Percentiles rank a stretch among this genome's conserved stretches.
Evolutionary conservation across 805 yeast species (phyloP).

Genomic region (Wickerhamomyces queroliae): DNA sequence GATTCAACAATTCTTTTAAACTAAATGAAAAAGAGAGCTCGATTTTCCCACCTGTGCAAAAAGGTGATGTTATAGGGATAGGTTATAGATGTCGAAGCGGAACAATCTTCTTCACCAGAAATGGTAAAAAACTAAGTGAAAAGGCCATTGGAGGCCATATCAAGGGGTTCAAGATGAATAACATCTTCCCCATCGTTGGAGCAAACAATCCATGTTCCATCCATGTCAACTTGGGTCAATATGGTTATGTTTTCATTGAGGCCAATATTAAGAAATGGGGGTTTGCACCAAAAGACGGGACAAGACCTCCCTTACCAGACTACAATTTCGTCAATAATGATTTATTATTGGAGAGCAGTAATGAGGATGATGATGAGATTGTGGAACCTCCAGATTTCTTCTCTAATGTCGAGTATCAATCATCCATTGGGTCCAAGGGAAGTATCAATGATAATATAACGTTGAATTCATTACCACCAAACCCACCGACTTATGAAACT

Average conservation of each 20-base stretch:
- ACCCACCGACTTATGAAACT: conserved; percentile 30
- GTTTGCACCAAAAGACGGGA: conserved; percentile 68
- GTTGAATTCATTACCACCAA: conserved; percentile 27
- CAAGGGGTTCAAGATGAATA: not conserved
- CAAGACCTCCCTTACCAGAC: conserved; percentile 89
- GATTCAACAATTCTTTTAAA: conserved; percentile 57
- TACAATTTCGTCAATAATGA: conserved; percentile 78
- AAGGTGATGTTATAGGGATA: conserved; percentile 89
- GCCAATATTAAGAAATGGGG: conserved; percentile 86
- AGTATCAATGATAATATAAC: conserved; percentile 25
- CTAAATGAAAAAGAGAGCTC: conserved; percentile 36
- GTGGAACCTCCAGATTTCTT: conserved; percentile 22
- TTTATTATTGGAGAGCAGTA: conserved; percentile 60
- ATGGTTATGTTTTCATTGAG: conserved; percentile 76
- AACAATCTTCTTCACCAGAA: conserved; percentile 85
- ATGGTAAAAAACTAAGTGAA: conserved; percentile 83
- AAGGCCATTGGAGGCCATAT: not conserved
- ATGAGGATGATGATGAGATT: conserved; percentile 24
- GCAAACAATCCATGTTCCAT: conserved; percentile 31
- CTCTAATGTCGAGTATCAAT: conserved; percentile 20
- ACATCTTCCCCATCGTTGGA: conserved; percentile 27
- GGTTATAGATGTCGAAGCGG: conserved; percentile 83
- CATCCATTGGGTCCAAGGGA: conserved; percentile 23
- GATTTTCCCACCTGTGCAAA: not conserved
- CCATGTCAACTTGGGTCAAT: conserved; percentile 65